Percentiles rank a stretch among this genome's conserved stretches.
These are phyloP conservation scores for Sporothrix pallida DNA, from an alignment of 2,329 filamentous ascomycete species.

Conservation along the genomic window DNA sequence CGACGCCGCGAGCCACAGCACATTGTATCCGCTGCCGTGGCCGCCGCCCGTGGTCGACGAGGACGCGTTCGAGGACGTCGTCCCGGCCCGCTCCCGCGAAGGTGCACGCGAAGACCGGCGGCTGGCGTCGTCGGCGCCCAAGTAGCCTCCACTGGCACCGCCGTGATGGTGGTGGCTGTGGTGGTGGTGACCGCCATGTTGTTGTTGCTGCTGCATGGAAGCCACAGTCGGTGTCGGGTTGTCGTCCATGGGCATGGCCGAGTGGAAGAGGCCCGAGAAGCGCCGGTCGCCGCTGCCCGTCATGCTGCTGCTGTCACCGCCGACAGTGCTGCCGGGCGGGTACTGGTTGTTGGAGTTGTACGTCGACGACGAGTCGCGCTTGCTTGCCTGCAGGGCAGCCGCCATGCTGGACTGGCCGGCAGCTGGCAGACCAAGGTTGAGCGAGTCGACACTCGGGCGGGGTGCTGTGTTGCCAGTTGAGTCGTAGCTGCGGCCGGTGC, in stretches of 20 bases:
- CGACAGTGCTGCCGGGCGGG: slow-evolving; percentile 48
- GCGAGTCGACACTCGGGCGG: slow-evolving; percentile 39
- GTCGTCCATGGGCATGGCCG: slow-evolving; percentile 80
- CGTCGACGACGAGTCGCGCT: slow-evolving; percentile 62
- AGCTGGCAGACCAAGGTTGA: slow-evolving; percentile 53
- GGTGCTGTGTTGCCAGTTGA: slow-evolving; percentile 46
- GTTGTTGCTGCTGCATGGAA: neutral
- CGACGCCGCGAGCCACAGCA: slow-evolving; percentile 90
- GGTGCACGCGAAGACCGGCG: slow-evolving; percentile 61
- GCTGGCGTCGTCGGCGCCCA: slow-evolving; percentile 26
- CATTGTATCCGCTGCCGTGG: slow-evolving; percentile 63
- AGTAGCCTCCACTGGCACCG: slow-evolving; percentile 45
- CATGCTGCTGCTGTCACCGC: slow-evolving; percentile 1
- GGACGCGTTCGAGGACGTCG: slow-evolving; percentile 36
- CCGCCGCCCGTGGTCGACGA: slow-evolving; percentile 27
- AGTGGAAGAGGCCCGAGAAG: slow-evolving; percentile 82
- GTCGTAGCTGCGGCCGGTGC: slow-evolving; percentile 66
- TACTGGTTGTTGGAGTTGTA: slow-evolving; percentile 56
- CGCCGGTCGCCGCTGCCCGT: slow-evolving; percentile 47
- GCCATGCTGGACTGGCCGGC: slow-evolving; percentile 50
- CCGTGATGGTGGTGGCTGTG: neutral
- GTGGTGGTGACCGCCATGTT: slow-evolving; percentile 38
- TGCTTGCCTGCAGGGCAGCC: slow-evolving; percentile 40
- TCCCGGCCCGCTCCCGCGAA: slow-evolving; percentile 62
- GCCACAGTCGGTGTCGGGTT: slow-evolving; percentile 41